Conservation (phyloP, 2,329 filamentous ascomycete species). For the Coniochaeta prunicola region DNA sequence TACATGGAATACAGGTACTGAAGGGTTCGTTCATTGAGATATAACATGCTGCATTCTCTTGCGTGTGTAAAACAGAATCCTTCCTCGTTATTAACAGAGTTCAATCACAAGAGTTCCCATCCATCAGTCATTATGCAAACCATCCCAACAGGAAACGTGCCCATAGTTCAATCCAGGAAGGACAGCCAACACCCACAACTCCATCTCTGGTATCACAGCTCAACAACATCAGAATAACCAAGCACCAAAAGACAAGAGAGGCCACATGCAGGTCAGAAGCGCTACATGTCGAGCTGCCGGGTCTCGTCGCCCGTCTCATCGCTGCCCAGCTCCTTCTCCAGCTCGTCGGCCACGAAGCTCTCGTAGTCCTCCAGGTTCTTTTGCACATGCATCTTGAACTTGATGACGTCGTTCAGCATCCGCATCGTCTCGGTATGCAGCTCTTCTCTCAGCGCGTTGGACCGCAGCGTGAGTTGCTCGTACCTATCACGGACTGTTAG, state of each 20-base stretch:
- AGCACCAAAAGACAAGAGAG: neutral
- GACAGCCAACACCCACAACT: neutral
- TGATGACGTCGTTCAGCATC: slow-evolving; percentile 94
- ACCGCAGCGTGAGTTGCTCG: slow-evolving; percentile 81
- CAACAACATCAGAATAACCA: neutral
- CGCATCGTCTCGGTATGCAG: slow-evolving; percentile 95
- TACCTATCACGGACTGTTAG: slow-evolving; percentile 48
- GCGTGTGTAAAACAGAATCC: neutral
- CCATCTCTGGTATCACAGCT: neutral
- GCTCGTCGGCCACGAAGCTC: slow-evolving; percentile 83
- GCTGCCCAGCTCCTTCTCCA: slow-evolving; percentile 74
- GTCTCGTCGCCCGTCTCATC: slow-evolving; percentile 50
- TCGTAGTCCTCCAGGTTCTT: slow-evolving; percentile 91
- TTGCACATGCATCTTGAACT: slow-evolving; percentile 97
- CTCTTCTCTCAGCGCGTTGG: slow-evolving; percentile 83
- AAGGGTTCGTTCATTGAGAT: too few species aligned
- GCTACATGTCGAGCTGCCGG: slow-evolving; percentile 34
- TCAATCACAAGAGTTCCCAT: neutral
- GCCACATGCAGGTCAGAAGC: neutral
- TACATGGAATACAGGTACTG: too few species aligned
- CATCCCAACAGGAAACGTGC: neutral
- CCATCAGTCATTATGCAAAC: neutral
- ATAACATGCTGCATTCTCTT: neutral
- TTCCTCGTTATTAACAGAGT: neutral
- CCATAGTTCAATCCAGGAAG: neutral